Conservation (phyloP, 257 asterid species). For the Orobanche coerulescens region DNA sequence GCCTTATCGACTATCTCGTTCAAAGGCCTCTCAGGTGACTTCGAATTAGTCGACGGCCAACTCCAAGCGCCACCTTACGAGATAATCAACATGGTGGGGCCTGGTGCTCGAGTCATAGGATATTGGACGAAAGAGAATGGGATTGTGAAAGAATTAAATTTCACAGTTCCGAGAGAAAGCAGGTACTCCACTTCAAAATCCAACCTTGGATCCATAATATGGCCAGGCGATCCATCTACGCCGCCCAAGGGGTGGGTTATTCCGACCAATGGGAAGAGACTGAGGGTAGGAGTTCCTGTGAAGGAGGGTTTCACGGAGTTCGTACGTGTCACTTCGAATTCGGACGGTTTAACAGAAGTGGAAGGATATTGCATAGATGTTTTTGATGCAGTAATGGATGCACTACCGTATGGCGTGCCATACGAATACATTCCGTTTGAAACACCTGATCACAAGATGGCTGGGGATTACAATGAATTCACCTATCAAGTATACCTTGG, state of each 20-base stretch:
- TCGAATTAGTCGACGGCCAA: constrained; percentile 32
- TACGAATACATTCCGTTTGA: constrained; percentile 40
- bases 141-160: constrained; percentile 18
- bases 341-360: constrained; percentile 22
- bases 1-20: constrained; percentile 27
- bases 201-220: constrained; percentile 33
- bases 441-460: constrained; percentile 24
- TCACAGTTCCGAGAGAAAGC: background rate
- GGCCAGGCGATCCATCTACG: constrained; percentile 38
- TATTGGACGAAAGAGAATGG: constrained; percentile 41
- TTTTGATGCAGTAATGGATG: constrained; percentile 40
- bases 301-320: constrained; percentile 34
- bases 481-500: constrained; percentile 37
- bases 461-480: constrained; percentile 27
- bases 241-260: constrained; percentile 50
- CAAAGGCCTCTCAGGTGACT: constrained; percentile 37
- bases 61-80: constrained; percentile 36
- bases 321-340: constrained; percentile 27
- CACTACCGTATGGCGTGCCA: constrained; percentile 33
- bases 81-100: constrained; percentile 39
- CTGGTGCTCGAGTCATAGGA: constrained; percentile 29
- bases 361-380: constrained; percentile 43
- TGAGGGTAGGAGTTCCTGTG: constrained; percentile 40
- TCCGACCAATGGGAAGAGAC: constrained; percentile 40
- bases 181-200: constrained; percentile 23